Base-by-base conservation (phyloP, 345 rosid genomes). In the Excoecaria cochinchinensis region DNA sequence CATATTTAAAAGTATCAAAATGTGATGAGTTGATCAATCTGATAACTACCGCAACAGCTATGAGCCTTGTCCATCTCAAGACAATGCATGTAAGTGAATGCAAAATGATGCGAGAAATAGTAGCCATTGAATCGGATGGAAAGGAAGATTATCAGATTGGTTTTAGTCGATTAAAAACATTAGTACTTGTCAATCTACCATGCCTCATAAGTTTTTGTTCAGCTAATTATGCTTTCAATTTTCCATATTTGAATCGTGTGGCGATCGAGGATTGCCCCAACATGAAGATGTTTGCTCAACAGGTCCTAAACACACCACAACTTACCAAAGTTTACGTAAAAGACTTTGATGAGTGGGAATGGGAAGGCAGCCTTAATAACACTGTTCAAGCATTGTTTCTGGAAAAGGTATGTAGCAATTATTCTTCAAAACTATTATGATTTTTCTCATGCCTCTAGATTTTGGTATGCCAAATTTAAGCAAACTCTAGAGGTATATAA, bases 181-280 rank as follows among this genome's bases (percentile, higher is more conserved):
- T 74, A 63, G 17, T 0, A 16, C 57, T 74, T 25, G 22, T 24
- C 8, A 6, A 22, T 47, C 46, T 74, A 21, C 61, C 71, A 53
- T 22, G 72, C 65, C 72, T 74, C 56, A 56, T 53, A 10, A 53
- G 70, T 31, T 67, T 74, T 71, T 50, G 46, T 47, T 31, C n/a
- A 0, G 38, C 25, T 0, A 21, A 48, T 17, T 21, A 3, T 48
- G 47, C 6, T 0, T 19, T 73, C 13, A 47, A 1, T 16, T 73
- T 73, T 21, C 76, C 76, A 31, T 47, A 69, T 17, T 40, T 74
- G 38, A 44, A 36, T 6, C 1, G 47, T 60, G 76, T 61, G 58
- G 1, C 13, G 6, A 55, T 55, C 15, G 7, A 8, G 22, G 38
- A 31, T 4, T 36, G 66, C 14, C 64, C 38, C 38, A 22, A 59